These are phyloP conservation scores for Gossypium anomalum DNA, from an alignment of 345 rosid species.

Conservation along the genomic window DNA sequence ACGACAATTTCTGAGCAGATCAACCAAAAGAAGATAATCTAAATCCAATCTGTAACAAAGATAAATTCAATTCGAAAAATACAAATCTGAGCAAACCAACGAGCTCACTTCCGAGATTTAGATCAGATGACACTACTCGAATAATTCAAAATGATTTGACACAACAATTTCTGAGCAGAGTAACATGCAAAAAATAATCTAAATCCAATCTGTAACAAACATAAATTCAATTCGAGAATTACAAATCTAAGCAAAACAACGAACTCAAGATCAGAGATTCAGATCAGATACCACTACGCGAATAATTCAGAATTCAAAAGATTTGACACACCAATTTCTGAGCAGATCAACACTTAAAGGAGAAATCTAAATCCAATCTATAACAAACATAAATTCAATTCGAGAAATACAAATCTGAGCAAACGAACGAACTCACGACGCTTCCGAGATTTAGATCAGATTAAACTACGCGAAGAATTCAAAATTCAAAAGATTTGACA, in stretches of 20 bases:
- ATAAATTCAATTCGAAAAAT: not conserved
- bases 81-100: not conserved
- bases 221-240: not conserved
- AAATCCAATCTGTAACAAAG: not conserved
- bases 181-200: not conserved
- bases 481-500: not conserved
- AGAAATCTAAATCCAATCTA: not conserved
- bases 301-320: not conserved
- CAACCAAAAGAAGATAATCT: not conserved
- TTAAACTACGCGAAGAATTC: not conserved
- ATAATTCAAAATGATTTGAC: not conserved
- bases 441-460: conserved; percentile 4
- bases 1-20: not conserved
- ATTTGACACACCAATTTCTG: not conserved
- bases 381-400: not conserved
- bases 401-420: not conserved
- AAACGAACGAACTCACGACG: not conserved
- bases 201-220: not conserved
- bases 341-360: not conserved
- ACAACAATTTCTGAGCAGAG: not conserved
- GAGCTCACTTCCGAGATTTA: not conserved
- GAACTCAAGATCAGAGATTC: not conserved
- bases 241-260: not conserved
- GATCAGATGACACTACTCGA: not conserved
- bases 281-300: not conserved